Evolutionary conservation across 208 protist genomes (phyloP), one percentile per base, ranked within the genome.

Genomic region (Crithidia brevicula): DNA sequence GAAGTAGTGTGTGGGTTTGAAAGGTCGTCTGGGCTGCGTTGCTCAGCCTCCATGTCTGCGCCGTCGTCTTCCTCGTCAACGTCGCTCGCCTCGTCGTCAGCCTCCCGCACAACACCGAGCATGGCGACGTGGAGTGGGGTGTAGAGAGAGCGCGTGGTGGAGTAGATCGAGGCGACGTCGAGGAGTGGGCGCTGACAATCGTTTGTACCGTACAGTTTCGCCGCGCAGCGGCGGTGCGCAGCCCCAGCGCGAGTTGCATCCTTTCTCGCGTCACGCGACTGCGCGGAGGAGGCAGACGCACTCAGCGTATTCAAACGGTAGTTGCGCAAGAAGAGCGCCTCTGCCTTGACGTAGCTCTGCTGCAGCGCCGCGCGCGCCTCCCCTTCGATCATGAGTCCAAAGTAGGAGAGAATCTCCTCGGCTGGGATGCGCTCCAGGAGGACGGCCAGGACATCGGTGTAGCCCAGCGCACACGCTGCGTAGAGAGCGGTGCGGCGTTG

Each of bases 71-170:
- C 53, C 23, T 16, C 22, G 22, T 45, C 45, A 10, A 16, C 27
- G 36, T 23, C 53, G 3, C 22, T 47, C 20, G 16, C 42, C 15
- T 30, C 31, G 22, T 31, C 53, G 3, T 50, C 46, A 4, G 3
- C 38, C 1, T 75, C 53, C 6, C 72, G 64, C 20, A 86, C 67
- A 3, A 83, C 82, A 34, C 86, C 88, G 25, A 93, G 82, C 31
- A 93, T 36, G 16, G 80, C 79, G 49, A 80, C 80, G 60, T 93
- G 88, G 16, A 93, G 66, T 4, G 88, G 88, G 2, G 88, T 91
- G 74, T 88, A 93, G 28, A 78, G 59, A 15, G 79, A 57, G 40
- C 71, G 71, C 25, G 85, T 72, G 15, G 79, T 68, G 58, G 65
- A 74, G 63, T 87, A 87, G 16, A 87, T 52, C 36, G 61, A 20